Evolutionary conservation across 441 rosid species (phyloP).

Genomic region (Erodium trifolium): DNA sequence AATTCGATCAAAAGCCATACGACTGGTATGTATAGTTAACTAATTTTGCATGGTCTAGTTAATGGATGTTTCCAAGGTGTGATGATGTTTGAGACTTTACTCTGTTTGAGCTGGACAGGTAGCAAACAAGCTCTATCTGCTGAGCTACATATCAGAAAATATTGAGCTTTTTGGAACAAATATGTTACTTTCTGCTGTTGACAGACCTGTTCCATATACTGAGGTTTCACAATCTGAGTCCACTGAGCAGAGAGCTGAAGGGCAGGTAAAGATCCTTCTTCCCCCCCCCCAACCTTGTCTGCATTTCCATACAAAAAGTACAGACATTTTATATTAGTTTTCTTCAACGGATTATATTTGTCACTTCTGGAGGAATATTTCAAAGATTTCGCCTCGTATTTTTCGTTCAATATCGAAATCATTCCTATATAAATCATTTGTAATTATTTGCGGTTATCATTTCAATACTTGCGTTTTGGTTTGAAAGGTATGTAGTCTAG

Average conservation of each 20-base stretch:
- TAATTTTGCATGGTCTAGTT: slow-evolving; percentile 13
- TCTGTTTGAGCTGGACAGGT: slow-evolving; percentile 51
- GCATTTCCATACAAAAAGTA: not conserved
- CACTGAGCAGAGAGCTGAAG: slow-evolving; percentile 41
- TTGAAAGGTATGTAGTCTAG: no score
- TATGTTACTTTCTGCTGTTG: slow-evolving; percentile 67
- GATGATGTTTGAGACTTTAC: slow-evolving; percentile 7
- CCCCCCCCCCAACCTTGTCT: not conserved
- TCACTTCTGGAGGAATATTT: no score
- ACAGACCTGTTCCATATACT: slow-evolving; percentile 36
- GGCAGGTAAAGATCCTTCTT: slow-evolving; percentile 41
- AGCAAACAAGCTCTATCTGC: slow-evolving; percentile 90
- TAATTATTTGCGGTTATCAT: no score
- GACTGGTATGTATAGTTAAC: slow-evolving; percentile 55
- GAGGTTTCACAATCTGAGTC: slow-evolving; percentile 40
- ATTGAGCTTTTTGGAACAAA: slow-evolving; percentile 89
- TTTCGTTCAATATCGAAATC: no score
- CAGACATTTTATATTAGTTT: not conserved
- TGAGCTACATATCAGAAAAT: slow-evolving; percentile 56
- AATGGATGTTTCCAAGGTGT: slow-evolving; percentile 6
- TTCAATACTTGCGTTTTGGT: no score
- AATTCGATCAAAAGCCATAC: slow-evolving; percentile 88
- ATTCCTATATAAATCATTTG: no score
- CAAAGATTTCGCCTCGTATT: no score
- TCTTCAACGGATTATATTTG: no score